These are phyloP conservation scores for Avena sativa DNA, from an alignment of 176 grass and related monocot species.

Conservation along the genomic window DNA sequence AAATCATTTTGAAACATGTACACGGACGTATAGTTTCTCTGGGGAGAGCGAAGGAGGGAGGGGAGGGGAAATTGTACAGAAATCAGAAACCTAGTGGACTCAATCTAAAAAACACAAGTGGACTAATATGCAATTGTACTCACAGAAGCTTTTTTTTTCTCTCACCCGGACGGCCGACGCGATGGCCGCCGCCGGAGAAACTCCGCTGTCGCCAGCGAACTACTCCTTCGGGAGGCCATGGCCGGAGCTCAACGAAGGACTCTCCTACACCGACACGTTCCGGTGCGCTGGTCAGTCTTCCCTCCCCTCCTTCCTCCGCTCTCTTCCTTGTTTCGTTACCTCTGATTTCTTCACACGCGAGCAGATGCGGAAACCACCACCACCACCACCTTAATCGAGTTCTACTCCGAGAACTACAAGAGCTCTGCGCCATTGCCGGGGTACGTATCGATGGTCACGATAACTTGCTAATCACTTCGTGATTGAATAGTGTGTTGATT, in stretches of 20 bases:
- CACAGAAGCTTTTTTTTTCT: not conserved
- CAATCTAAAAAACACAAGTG: not conserved
- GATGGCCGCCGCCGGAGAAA: slow-evolving; percentile 46
- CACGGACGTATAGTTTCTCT: too few species aligned
- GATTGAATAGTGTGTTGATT: slow-evolving; percentile 29
- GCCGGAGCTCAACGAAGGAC: slow-evolving; percentile 83
- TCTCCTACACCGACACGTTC: slow-evolving; percentile 77
- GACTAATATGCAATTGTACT: slow-evolving; percentile 7
- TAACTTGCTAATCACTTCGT: not conserved
- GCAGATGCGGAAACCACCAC: slow-evolving; percentile 28
- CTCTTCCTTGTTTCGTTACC: not conserved
- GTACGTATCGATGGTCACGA: slow-evolving; percentile 32
- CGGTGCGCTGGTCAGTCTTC: slow-evolving; percentile 51
- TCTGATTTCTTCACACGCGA: slow-evolving; percentile 35
- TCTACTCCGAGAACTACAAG: slow-evolving; percentile 80
- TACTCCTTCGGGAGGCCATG: slow-evolving; percentile 79
- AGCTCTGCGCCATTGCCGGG: slow-evolving; percentile 79
- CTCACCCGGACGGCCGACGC: not conserved
- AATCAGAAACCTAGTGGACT: not conserved
- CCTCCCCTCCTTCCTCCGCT: not conserved
- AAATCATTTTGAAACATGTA: too few species aligned
- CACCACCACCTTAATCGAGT: slow-evolving; percentile 60
- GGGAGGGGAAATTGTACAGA: not conserved
- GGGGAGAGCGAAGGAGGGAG: too few species aligned
- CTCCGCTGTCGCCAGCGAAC: slow-evolving; percentile 4